A percentile compares a stretch with the other conserved stretches of the same genome.
Evolutionary conservation across 2,329 filamentous ascomycete genomes (phyloP).

Genomic region (Ophiocordyceps polyrhachis-furcata): DNA sequence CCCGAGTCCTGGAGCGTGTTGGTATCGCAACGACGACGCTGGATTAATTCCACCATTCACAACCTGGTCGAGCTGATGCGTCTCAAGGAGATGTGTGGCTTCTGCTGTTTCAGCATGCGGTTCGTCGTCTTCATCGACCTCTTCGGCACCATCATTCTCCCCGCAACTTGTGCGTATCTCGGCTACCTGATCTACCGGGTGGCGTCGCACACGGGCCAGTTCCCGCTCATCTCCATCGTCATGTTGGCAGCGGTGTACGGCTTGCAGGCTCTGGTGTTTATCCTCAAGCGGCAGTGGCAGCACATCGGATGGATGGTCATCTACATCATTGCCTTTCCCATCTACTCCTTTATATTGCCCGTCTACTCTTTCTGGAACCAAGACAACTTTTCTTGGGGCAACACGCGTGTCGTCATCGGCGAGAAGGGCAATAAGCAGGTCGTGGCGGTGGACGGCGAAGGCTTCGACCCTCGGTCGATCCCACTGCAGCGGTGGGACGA

Average conservation of each 20-base stretch:
- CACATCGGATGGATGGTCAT: conserved; percentile 99
- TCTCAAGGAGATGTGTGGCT: conserved; percentile 84
- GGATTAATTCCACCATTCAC: conserved; percentile 99
- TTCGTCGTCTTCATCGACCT: conserved; percentile 94
- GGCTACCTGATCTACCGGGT: conserved; percentile 85
- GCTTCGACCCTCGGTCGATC: conserved; percentile 82
- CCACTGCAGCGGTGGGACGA: conserved; percentile 99
- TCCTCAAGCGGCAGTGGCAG: conserved; percentile 91
- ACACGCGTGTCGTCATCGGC: conserved; percentile 90
- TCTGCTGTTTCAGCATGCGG: conserved; percentile 99
- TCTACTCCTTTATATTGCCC: conserved; percentile 80
- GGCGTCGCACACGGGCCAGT: conserved; percentile 44
- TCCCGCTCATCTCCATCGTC: conserved; percentile 62
- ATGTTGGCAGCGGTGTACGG: conserved; percentile 91
- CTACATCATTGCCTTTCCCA: conserved; percentile 75
- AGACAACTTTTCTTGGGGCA: conserved; percentile 99
- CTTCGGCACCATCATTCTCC: conserved; percentile 78
- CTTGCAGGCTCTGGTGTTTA: conserved; percentile 93
- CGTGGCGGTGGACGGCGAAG: conserved; percentile 93
- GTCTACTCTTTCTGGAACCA: conserved; percentile 98
- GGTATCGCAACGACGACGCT: conserved; percentile 92
- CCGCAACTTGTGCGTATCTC: conserved; percentile 87
- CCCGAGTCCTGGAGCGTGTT: conserved; percentile 90
- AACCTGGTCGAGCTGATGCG: conserved; percentile 93
- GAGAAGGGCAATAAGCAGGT: conserved; percentile 85